These are phyloP conservation scores for Pezicula rhizophila DNA, from an alignment of 2,329 filamentous ascomycete genomes.

Conservation along the genomic window DNA sequence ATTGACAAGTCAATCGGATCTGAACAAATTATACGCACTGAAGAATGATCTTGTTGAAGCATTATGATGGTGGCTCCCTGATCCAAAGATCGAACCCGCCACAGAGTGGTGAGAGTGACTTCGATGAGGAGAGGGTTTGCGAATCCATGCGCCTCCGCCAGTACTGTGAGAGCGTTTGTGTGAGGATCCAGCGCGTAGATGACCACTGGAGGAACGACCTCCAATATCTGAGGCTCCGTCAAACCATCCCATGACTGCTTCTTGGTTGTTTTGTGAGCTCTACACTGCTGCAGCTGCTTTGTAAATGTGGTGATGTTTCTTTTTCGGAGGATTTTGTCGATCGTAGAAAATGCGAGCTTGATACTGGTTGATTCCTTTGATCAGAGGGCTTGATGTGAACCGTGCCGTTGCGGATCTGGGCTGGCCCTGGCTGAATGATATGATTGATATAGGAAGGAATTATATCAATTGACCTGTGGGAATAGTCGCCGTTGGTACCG, in stretches of 20 bases:
- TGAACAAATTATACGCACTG: constrained; percentile 28
- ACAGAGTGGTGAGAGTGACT: constrained; percentile 19
- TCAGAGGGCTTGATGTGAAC: no score
- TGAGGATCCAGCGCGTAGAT: constrained; percentile 20
- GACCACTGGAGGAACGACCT: constrained; percentile 14
- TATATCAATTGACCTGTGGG: no score
- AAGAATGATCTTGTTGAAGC: constrained; percentile 41
- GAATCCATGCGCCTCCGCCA: constrained; percentile 1
- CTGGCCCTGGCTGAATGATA: no score
- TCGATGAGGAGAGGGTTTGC: constrained; percentile 4
- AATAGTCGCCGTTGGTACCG: no score
- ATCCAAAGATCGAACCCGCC: constrained; percentile 39
- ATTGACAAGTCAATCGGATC: background rate
- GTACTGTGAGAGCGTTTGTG: constrained; percentile 7
- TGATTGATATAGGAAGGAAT: no score
- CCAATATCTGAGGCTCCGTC: constrained; percentile 31
- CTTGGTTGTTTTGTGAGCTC: background rate
- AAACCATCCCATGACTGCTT: constrained; percentile 38
- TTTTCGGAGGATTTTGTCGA: no score
- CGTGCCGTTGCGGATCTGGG: no score
- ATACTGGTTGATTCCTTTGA: no score
- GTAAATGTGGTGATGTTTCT: no score
- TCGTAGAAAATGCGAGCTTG: no score
- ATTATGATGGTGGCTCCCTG: constrained; percentile 32
- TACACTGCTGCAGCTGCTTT: background rate